Evolutionary conservation across 768 basidiomycete genomes (phyloP), one percentile per base, ranked within the genome.

Genomic region (Mrakia frigida): DNA sequence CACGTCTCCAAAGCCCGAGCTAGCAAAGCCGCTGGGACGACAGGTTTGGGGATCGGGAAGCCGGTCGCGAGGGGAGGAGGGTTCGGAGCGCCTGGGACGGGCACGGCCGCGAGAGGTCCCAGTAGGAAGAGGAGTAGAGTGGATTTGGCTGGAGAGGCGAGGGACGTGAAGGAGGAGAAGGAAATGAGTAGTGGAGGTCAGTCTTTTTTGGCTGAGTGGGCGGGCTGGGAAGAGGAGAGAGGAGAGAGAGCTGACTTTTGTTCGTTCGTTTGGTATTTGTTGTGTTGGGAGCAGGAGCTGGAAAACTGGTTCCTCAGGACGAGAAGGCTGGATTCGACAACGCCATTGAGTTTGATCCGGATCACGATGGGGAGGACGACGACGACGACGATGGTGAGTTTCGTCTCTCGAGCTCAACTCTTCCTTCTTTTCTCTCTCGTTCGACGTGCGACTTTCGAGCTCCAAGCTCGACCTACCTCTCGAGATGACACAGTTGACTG

Each of bases 371-470:
- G 6, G 71, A 60, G 53, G 71, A 73, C 3, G 73, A 74, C 13
- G 73, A 74, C 33, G 73, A 63, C 0, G 73, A 74, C 7, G 73
- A 74, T 23, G 60, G 73, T 74, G 37, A 61, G 39, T 25, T 41
- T 31, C 13, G 37, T 53, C 59, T 5, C 13, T 33, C 4, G 18
- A 18, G 6, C 23, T 56, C 23, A 5, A 4, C 16, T 23, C 72
- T 23, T 61, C 33, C 41, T 50, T 18, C 13, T 25, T 28, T 56
- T 56, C 56, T 6, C 39, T 43, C 37, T 5, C 41, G 35, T 14
- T 23, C 28, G 9, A 23, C n/a, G n/a, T n/a, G n/a, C n/a, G n/a
- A n/a, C n/a, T n/a, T n/a, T n/a, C n/a, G n/a, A n/a, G n/a, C n/a
- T n/a, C n/a, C n/a, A n/a, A n/a, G n/a, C n/a, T n/a, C n/a, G n/a